These are phyloP conservation scores for Cyclotella sp. DNA, from an alignment of 108 stramenopile species.

Conservation along the genomic window DNA sequence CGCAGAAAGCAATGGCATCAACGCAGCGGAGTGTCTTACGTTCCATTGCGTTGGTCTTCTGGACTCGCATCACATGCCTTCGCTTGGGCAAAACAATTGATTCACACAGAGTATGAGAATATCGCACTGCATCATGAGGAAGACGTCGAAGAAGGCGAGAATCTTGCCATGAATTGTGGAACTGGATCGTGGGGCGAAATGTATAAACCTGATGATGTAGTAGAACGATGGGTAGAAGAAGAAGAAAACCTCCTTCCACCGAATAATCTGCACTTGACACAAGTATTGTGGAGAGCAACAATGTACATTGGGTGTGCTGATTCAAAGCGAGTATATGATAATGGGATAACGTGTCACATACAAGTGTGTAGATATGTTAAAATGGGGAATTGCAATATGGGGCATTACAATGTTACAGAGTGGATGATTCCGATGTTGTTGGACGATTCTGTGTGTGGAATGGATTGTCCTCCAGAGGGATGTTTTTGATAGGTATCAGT, in stretches of 20 bases:
- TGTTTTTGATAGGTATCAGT: not conserved
- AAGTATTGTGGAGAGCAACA: slow-evolving; percentile 17
- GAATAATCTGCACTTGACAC: slow-evolving; percentile 14
- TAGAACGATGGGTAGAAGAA: slow-evolving; percentile 6
- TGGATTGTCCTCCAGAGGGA: not conserved
- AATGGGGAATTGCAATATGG: slow-evolving; percentile 27
- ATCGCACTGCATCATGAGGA: not conserved
- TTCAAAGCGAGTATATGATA: not conserved
- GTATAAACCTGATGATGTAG: not conserved
- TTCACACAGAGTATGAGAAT: not conserved
- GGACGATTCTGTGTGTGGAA: slow-evolving; percentile 10
- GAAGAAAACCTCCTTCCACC: not conserved
- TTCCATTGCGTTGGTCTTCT: slow-evolving; percentile 3
- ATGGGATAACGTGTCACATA: slow-evolving; percentile 4
- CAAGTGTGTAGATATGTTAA: slow-evolving; percentile 15
- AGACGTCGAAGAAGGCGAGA: not conserved
- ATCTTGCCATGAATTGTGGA: not conserved
- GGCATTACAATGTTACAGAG: slow-evolving; percentile 2
- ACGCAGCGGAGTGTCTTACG: not conserved
- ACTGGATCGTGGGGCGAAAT: not conserved
- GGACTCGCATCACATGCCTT: not conserved
- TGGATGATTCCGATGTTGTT: slow-evolving; percentile 23
- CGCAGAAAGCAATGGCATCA: slow-evolving; percentile 6
- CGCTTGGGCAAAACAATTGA: not conserved
- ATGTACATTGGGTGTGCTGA: slow-evolving; percentile 12